Conservation (phyloP, 1,139 yeast species). For the Sugiyamaella sp. region DNA sequence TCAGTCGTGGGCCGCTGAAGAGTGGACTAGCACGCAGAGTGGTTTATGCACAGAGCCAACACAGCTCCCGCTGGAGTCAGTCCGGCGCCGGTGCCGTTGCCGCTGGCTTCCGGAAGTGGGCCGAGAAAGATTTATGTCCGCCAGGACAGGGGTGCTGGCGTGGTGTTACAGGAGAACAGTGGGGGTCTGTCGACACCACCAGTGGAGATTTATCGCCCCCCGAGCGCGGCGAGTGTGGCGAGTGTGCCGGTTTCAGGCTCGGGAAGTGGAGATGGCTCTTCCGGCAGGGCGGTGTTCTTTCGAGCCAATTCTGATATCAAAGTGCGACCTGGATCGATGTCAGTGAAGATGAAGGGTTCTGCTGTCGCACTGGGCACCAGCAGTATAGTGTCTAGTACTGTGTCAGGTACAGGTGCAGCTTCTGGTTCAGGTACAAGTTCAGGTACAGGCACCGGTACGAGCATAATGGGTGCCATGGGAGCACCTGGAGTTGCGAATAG, state of each 20-base stretch:
- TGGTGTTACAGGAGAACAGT: too few species aligned
- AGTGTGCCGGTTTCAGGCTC: background rate
- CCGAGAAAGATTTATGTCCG: conserved; percentile 4
- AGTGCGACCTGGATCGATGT: conserved; percentile 3
- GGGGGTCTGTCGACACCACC: background rate
- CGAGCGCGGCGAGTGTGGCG: background rate
- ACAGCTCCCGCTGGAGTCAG: background rate
- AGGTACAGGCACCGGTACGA: too few species aligned
- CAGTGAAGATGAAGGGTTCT: background rate
- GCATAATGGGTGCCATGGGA: background rate
- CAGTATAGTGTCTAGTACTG: background rate
- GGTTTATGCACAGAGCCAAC: conserved; percentile 3
- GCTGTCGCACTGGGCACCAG: background rate
- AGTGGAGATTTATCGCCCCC: background rate
- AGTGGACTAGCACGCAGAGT: background rate
- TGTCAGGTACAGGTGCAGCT: background rate
- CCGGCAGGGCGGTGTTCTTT: conserved; percentile 3
- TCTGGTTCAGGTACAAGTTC: background rate
- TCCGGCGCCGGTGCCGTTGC: background rate
- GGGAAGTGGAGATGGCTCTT: background rate
- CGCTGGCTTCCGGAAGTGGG: background rate
- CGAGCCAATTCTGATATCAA: conserved; percentile 17
- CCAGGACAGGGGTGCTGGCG: background rate
- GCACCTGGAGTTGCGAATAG: background rate
- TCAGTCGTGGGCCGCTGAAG: background rate